phyloP scores from a whole-genome alignment of 2,329 filamentous ascomycete genomes.

The Colletotrichum endophyticum region DNA sequence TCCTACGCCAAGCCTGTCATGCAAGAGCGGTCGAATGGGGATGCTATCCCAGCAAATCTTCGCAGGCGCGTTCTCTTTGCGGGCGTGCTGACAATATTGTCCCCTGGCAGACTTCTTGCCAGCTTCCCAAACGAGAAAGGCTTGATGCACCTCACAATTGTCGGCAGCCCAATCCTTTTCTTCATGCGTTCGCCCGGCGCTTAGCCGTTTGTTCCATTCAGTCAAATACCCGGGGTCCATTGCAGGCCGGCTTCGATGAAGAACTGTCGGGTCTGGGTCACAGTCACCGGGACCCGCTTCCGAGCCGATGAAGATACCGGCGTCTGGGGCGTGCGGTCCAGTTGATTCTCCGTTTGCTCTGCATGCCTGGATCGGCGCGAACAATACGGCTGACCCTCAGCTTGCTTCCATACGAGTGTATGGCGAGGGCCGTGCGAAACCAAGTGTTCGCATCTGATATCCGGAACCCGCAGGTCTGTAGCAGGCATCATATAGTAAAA shows the following conservation, averaged over 20 bases:
- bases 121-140: slow-evolving; percentile 7
- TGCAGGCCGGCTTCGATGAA: background rate
- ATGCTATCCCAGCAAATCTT: background rate
- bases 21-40: background rate
- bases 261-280: background rate
- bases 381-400: background rate
- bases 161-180: background rate
- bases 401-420: background rate
- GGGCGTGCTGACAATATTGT: background rate
- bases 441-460: background rate
- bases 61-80: background rate
- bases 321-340: background rate
- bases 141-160: background rate
- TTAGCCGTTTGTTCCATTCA: background rate
- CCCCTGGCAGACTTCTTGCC: background rate
- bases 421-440: background rate
- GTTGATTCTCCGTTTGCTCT: background rate
- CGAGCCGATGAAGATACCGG: background rate
- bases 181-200: background rate
- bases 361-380: background rate
- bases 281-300: background rate
- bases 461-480: background rate
- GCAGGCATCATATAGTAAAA: background rate
- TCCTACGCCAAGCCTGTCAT: background rate
- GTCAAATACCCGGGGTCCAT: background rate